These are phyloP conservation scores for Aspergillus niger DNA, from an alignment of 2,329 filamentous ascomycete genomes.

Conservation along the genomic window DNA sequence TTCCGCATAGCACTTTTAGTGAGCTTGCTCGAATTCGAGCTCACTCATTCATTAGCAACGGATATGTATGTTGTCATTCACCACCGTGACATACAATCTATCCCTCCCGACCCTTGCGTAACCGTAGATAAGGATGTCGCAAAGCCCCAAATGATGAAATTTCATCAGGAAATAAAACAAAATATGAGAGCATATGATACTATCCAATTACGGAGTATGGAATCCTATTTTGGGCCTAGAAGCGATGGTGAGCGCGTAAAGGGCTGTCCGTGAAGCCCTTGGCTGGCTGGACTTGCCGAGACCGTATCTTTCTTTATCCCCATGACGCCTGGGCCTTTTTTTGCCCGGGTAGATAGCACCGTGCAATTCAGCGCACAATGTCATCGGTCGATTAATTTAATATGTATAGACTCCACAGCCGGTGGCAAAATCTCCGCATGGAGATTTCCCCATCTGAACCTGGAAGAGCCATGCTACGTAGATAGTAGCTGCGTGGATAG, in stretches of 20 bases:
- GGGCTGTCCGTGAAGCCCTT: neutral
- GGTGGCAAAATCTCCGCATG: slow-evolving; percentile 1
- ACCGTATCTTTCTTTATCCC: slow-evolving; percentile 21
- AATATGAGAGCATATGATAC: too few species aligned
- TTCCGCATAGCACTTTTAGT: neutral
- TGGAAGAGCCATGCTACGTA: neutral
- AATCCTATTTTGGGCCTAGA: too few species aligned
- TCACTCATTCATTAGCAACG: too few species aligned
- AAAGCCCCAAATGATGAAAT: too few species aligned
- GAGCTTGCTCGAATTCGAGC: too few species aligned
- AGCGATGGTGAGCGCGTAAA: neutral
- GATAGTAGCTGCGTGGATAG: neutral
- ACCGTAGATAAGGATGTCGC: too few species aligned
- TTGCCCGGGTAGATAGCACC: neutral
- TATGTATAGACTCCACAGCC: neutral
- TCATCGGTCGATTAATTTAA: neutral
- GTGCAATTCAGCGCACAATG: neutral
- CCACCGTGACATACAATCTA: too few species aligned
- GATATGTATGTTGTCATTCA: too few species aligned
- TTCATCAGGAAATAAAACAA: too few species aligned
- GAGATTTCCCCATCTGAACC: neutral
- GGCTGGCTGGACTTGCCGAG: slow-evolving; percentile 14
- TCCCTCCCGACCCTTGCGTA: too few species aligned
- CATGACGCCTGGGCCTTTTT: neutral
- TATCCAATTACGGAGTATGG: too few species aligned